Evolutionary conservation across 2,329 filamentous ascomycete species (phyloP).

Genomic region (Basipetospora chlamydospora): DNA sequence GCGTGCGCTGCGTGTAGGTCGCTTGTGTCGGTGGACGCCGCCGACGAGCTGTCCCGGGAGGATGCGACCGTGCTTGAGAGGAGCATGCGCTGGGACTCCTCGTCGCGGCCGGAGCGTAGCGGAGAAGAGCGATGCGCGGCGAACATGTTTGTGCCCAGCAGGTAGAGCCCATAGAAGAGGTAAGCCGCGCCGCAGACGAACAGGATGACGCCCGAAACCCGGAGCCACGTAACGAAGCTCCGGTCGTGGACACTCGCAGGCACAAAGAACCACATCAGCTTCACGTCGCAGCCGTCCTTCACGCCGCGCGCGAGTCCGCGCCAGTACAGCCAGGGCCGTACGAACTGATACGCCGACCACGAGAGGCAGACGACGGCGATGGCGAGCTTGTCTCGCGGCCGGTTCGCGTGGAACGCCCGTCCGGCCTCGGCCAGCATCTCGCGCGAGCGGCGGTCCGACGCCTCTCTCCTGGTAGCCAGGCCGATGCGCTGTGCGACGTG

Average conservation of each 20-base stretch:
- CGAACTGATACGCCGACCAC: constrained; percentile 5
- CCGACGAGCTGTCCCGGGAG: not conserved
- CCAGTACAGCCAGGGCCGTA: constrained; percentile 5
- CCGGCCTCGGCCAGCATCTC: not conserved
- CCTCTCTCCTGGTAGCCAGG: not conserved
- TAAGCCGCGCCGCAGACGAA: not conserved
- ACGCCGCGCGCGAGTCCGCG: not conserved
- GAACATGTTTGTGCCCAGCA: constrained; percentile 1
- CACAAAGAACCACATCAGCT: constrained; percentile 5
- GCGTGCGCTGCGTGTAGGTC: no score
- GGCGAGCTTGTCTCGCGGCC: constrained; percentile 1
- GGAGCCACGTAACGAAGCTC: constrained; percentile 1
- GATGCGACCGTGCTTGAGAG: not conserved
- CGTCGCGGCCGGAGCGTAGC: constrained; percentile 1
- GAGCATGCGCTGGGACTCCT: constrained; percentile 3
- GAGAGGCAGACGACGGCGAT: not conserved
- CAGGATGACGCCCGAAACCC: constrained; percentile 3
- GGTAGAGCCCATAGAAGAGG: not conserved
- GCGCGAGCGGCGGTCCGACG: not conserved
- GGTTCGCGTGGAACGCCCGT: not conserved
- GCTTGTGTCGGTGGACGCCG: no score
- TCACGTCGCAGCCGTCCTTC: constrained; percentile 5
- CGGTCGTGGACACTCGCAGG: constrained; percentile 3
- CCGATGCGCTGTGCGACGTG: not conserved
- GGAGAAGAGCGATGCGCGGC: no score